Evolutionary conservation across 1,284 basidiomycete genomes (phyloP), one percentile per base, ranked within the genome.

Genomic region (Xerocomus minutiporus): DNA sequence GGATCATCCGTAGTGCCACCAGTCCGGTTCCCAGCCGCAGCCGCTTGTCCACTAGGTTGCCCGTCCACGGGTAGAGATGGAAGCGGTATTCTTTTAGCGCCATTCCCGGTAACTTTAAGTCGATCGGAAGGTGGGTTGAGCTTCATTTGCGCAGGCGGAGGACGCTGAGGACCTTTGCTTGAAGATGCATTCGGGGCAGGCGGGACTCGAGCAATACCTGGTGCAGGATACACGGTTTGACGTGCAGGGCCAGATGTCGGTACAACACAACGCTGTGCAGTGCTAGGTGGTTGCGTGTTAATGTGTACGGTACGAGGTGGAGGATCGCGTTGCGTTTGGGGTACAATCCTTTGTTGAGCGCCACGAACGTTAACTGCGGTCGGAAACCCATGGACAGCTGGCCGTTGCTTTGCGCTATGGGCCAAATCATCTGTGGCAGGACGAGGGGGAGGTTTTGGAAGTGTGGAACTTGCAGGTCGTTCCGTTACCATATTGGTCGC

Each of bases 81-180:
- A 45, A 75, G 62, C 3, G 67, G 67, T 41, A 73, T 58, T 48
- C 74, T 64, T 53, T 71, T 61, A 8, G 73, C 73, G n/a, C 73
- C 69, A 51, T 52, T 53, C n/a, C 64, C 57, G 2, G 57, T 45
- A 26, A 46, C 35, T 52, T 60, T 65, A 28, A 56, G 34, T 44
- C 65, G 63, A 52, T 64, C 59, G 2, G 51, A 48, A 44, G 58
- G 51, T 31, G 56, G 52, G 15, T 62, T 67, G 23, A 61, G 29
- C 48, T 62, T 67, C 15, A 71, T 48, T 45, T 67, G 65, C 42
- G 48, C 50, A 11, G 66, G 48, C 15, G 57, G 59, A 35, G 65
- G 64, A 15, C 65, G 69, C 47, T 63, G 65, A 38, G 65, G 65
- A 8, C 68, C 66, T 20, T 55, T 51, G 8, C 47, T 52, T 23